Evolutionary conservation across 1,284 basidiomycete species (phyloP).

Genomic region (Ganoderma boninense): DNA sequence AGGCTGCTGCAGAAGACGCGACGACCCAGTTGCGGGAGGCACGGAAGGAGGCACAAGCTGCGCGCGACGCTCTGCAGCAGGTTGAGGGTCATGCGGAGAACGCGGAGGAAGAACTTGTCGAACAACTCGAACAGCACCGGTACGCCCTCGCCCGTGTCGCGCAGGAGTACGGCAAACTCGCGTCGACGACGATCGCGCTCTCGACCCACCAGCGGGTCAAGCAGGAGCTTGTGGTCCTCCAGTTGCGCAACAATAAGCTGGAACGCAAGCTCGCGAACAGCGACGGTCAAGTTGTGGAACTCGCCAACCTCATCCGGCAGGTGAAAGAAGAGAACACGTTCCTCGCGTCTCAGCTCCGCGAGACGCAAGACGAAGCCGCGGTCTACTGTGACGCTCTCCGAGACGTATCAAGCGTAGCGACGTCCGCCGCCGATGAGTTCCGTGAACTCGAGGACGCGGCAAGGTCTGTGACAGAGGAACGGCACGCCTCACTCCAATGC

Average conservation of each 20-base stretch:
- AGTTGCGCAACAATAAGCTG: constrained; percentile 58
- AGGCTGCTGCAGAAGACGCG: constrained; percentile 43
- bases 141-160: constrained; percentile 55
- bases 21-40: constrained; percentile 47
- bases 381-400: constrained; percentile 43
- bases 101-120: constrained; percentile 54
- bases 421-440: constrained; percentile 3
- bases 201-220: constrained; percentile 51
- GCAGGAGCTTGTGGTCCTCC: constrained; percentile 50
- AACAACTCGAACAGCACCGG: constrained; percentile 58
- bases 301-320: constrained; percentile 68
- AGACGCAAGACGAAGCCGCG: constrained; percentile 50
- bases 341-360: constrained; percentile 52
- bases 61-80: constrained; percentile 38
- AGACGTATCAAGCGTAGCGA: constrained; percentile 17
- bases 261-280: constrained; percentile 74
- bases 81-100: constrained; percentile 37
- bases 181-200: constrained; percentile 55
- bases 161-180: constrained; percentile 67
- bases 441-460: constrained; percentile 11
- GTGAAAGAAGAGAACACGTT: constrained; percentile 58
- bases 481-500: constrained; percentile 1
- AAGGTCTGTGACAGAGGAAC: constrained; percentile 8
- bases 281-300: constrained; percentile 70
- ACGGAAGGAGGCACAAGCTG: constrained; percentile 45